Base-by-base conservation (phyloP, 805 yeast genomes). In the Nakazawaea laoshanensis region DNA sequence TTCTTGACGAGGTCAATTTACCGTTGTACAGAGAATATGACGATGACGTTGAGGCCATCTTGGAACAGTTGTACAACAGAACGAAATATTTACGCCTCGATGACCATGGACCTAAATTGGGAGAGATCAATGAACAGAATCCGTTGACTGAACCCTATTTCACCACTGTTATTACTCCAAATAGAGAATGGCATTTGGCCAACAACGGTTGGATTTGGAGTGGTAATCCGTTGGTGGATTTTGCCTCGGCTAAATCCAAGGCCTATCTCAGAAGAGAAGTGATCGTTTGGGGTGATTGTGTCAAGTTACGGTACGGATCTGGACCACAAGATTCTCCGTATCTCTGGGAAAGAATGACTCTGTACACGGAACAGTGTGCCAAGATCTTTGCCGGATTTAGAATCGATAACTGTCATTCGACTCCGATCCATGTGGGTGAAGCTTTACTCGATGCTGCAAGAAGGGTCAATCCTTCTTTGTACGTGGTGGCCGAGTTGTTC, bases 171-270 rank as follows among this genome's bases (percentile, higher is more conserved):
- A 51, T 44, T 3, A 49, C 49, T 3, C 61, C 63, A 30, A 89
- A 87, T 3, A 63, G 67, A 24, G 59, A 66, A 1, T 78, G 77
- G 60, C 78, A 83, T 7, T 61, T 89, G 38, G 97, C 95, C 3
- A 92, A 92, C 50, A 89, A 92, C 49, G 98, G 98, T 29, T 89
- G 97, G 96, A 86, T 92, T 36, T 89, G 98, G 98, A 88, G 85
- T 33, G 96, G 95, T 8, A 78, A 89, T 44, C 96, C 97, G 2
- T 57, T 88, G 37, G 80, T 85, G 3, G 97, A 89, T 57, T 89
- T 89, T 67, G 98, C 97, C 0, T 81, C 95, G 0, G 55, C 67
- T 19, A 46, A 76, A 35, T 75, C 94, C 4, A 80, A 74, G 48
- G 88, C 94, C 4, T 89, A 92, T 50, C 57, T 89, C 31, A 67